Evolutionary conservation across 1,139 yeast genomes (phyloP), one percentile per base, ranked within the genome.

Genomic region (Nakaseomyces bracarensis): DNA sequence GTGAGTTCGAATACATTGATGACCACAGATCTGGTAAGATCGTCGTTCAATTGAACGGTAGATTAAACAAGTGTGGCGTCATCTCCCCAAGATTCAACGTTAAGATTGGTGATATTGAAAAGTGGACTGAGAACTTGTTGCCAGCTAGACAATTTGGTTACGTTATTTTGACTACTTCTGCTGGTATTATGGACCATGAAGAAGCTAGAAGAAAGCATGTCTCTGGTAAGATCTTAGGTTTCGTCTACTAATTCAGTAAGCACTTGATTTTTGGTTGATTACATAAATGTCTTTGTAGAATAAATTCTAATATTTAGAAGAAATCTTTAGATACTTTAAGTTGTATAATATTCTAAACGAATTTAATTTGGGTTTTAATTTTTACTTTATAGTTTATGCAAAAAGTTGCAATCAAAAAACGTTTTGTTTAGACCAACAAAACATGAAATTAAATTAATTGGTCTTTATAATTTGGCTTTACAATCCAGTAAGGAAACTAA

Each of bases 181-280:
- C 97, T 63, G 98, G 98, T 74, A 91, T 91, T 63, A 87, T 91
- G 96, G 97, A 91, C 77, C 98, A 91, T 75, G 98, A 91, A 76
- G 98, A 91, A 77, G 98, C 98, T 62, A 87, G 96, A 81, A 84
- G 97, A 82, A 91, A 91, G 84, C 97, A 91, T 72, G 97, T 89
- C 61, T 86, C 96, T 60, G 97, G 97, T 71, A 89, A 89, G 75
- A 82, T 89, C 66, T 79, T 89, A 66, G 97, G 97, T 65, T 89
- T 84, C 71, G 96, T 89, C 55, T 89, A 89, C 77, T 86, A 81
- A 67, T 52, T 49, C 14, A 14, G 16, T 38, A 21, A 11, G 10
- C 26, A 15, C 19, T n/a, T 9, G 9, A 33, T 7, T 33, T 4
- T 33, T 21, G 18, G 8, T 20, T 33, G 25, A 33, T 20, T 30